A percentile compares a stretch with the other conserved stretches of the same genome.
These are phyloP conservation scores for Haberlea rhodopensis DNA, from an alignment of 257 asterid species.

Conservation along the genomic window DNA sequence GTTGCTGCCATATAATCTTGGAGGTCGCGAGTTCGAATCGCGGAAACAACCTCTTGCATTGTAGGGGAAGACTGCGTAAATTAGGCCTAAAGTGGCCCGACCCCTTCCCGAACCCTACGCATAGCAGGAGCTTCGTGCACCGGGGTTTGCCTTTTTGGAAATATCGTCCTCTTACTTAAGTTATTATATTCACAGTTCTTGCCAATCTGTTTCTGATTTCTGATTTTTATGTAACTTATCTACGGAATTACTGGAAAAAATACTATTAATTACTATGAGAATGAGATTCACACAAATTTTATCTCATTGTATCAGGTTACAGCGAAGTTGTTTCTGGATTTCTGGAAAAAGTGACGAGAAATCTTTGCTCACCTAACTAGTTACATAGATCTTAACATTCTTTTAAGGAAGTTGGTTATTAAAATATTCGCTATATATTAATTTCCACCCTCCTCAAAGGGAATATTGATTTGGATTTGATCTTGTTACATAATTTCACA, in stretches of 20 bases:
- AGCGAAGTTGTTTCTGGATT: background rate
- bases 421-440: conserved; percentile 1
- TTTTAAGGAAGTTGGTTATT: background rate
- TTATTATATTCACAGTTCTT: conserved; percentile 22
- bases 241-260: background rate
- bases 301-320: background rate
- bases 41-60: too few relatives aligned
- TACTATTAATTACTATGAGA: background rate
- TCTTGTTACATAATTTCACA: background rate
- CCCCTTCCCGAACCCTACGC: too few relatives aligned
- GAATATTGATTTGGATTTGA: conserved; percentile 5
- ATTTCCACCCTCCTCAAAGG: background rate
- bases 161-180: background rate
- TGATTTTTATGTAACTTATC: background rate
- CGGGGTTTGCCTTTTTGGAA: too few relatives aligned
- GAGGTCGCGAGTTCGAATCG: too few relatives aligned
- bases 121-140: too few relatives aligned
- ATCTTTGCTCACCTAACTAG: background rate
- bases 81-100: too few relatives aligned
- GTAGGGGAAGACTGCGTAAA: too few relatives aligned
- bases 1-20: too few relatives aligned
- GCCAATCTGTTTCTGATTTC: conserved; percentile 19
- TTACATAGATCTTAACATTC: background rate
- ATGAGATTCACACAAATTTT: background rate
- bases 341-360: background rate